phyloP scores from a whole-genome alignment of 208 protist genomes.

The Tritrichomonas musculus region DNA sequence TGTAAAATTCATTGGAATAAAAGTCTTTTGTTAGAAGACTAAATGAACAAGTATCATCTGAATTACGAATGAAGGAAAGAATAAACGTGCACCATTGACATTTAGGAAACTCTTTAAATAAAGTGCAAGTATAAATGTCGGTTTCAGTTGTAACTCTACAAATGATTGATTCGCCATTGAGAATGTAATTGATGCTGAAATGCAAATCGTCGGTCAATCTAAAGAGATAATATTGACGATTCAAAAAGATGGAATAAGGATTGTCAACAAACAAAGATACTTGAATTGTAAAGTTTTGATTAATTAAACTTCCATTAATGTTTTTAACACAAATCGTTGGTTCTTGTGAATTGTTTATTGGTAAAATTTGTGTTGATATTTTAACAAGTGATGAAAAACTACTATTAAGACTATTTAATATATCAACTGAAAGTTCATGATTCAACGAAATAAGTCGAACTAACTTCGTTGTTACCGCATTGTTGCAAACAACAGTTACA shows the following conservation, averaged over 20 bases:
- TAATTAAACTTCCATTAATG: not conserved
- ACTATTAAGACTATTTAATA: not conserved
- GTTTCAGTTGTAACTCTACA: not conserved
- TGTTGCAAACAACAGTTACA: not conserved
- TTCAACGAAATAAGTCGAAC: not conserved
- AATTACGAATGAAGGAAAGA: not conserved
- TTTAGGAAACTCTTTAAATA: not conserved
- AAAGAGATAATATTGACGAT: not conserved
- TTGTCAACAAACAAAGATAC: not conserved
- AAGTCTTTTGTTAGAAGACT: not conserved
- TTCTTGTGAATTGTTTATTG: not conserved
- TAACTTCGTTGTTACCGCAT: not conserved
- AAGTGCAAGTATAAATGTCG: not conserved
- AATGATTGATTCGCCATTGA: not conserved
- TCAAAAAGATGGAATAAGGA: not conserved
- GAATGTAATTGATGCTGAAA: not conserved
- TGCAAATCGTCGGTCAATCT: not conserved
- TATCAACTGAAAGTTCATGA: not conserved
- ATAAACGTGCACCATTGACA: not conserved
- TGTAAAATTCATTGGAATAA: not conserved
- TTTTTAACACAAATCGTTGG: not conserved
- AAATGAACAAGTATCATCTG: not conserved
- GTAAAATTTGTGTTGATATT: no score
- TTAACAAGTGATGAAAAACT: not conserved
- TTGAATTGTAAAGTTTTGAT: not conserved